phyloP scores from a whole-genome alignment of 208 protist genomes.

The Zelonia costaricensis region DNA sequence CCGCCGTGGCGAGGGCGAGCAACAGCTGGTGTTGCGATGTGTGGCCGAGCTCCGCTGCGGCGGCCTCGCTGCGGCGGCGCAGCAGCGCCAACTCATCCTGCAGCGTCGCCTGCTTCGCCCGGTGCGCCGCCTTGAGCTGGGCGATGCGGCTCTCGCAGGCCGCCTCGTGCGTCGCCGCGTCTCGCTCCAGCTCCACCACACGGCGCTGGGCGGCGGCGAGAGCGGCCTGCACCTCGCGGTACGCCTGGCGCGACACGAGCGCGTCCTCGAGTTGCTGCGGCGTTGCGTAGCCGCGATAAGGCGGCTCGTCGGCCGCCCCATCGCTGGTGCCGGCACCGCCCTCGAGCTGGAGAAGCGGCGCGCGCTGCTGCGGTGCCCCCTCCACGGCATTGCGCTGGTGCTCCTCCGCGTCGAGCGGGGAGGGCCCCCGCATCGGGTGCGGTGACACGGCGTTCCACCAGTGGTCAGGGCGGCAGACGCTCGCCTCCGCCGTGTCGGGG shows the following conservation, averaged over 20 bases:
- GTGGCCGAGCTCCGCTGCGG: no score
- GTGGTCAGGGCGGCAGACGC: constrained; percentile 15
- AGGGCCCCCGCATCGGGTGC: constrained; percentile 9
- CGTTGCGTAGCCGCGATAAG: not conserved
- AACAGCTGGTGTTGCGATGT: no score
- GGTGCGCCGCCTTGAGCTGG: constrained; percentile 34
- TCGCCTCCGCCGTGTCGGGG: not conserved
- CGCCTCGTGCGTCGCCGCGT: constrained; percentile 1
- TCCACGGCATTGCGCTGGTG: no score
- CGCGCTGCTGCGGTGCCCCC: not conserved
- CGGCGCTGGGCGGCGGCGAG: constrained; percentile 29
- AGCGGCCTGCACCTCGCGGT: constrained; percentile 19
- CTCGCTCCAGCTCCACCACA: constrained; percentile 26
- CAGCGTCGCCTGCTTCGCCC: constrained; percentile 24
- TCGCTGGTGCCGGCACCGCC: no score
- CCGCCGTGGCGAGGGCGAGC: not conserved
- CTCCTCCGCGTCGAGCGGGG: not conserved
- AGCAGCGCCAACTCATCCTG: constrained; percentile 26
- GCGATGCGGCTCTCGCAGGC: constrained; percentile 22
- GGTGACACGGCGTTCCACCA: constrained; percentile 28
- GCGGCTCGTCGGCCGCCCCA: no score
- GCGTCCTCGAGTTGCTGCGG: not conserved
- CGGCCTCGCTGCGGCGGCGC: not conserved
- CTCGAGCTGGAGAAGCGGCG: no score
- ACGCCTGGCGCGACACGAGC: constrained; percentile 15